These are phyloP conservation scores for Datisca glomerata DNA, from an alignment of 306 rosid genomes.

Conservation along the genomic window DNA sequence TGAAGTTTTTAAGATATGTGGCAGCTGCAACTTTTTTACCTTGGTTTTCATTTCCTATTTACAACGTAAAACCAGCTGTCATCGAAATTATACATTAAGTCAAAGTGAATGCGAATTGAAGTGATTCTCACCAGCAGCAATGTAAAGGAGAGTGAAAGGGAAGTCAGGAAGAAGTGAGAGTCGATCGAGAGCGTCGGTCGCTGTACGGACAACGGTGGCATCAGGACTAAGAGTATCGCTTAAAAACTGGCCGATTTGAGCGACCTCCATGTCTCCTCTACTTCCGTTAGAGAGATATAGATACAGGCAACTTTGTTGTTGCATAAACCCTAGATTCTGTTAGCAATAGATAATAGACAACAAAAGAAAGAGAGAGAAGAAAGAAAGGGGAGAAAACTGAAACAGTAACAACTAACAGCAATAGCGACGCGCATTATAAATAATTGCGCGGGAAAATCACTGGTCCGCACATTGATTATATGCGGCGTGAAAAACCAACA, in stretches of 20 bases:
- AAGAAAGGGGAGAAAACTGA: no score
- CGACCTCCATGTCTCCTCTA: slow-evolving; percentile 19
- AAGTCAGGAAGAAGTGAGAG: slow-evolving; percentile 42
- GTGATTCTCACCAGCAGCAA: slow-evolving; percentile 31
- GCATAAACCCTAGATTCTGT: not conserved
- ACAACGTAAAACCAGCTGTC: not conserved
- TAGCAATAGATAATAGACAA: no score
- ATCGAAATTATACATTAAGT: no score
- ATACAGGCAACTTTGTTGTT: not conserved
- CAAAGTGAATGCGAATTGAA: not conserved
- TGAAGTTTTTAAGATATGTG: slow-evolving; percentile 62
- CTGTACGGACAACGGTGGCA: slow-evolving; percentile 27
- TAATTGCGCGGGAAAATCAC: no score
- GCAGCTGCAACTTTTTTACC: slow-evolving; percentile 69
- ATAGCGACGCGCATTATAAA: no score
- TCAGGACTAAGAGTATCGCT: slow-evolving; percentile 49
- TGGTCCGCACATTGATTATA: no score
- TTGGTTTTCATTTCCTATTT: slow-evolving; percentile 48
- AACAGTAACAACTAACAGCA: no score
- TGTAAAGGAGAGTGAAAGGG: slow-evolving; percentile 48
- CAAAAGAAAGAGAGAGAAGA: no score
- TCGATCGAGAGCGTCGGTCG: slow-evolving; percentile 49
- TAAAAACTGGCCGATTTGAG: slow-evolving; percentile 43
- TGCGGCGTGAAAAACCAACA: no score
- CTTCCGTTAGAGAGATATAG: not conserved